Evolutionary conservation across 495 filamentous ascomycete genomes (phyloP).

Genomic region (Xylaria acuta): DNA sequence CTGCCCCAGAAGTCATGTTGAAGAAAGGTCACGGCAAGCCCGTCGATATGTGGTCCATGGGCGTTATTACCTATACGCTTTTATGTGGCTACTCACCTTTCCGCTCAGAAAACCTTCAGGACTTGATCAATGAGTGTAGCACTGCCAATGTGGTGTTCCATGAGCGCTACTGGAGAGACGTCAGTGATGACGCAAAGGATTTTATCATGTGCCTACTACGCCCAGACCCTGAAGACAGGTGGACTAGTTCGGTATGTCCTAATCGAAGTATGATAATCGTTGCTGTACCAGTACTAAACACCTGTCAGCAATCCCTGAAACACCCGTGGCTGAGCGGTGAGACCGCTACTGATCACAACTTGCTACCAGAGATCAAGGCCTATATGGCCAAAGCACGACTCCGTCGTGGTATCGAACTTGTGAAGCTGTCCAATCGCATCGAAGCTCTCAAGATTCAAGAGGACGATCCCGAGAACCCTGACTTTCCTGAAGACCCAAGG

Average conservation of each 20-base stretch:
- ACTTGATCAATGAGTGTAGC: constrained; percentile 95
- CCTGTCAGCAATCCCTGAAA: constrained; percentile 70
- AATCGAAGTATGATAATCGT: not conserved
- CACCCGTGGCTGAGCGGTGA: constrained; percentile 92
- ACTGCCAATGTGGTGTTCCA: constrained; percentile 93
- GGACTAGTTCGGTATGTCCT: constrained; percentile 72
- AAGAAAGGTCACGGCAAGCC: constrained; percentile 97
- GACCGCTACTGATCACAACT: constrained; percentile 90
- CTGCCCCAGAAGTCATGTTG: constrained; percentile 97
- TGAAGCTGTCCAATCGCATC: constrained; percentile 97
- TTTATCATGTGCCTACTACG: constrained; percentile 88
- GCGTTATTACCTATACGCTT: constrained; percentile 99
- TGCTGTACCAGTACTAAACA: constrained; percentile 25
- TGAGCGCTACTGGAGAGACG: constrained; percentile 97
- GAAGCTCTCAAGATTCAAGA: constrained; percentile 96
- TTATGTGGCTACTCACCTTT: constrained; percentile 99
- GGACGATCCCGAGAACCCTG: constrained; percentile 74
- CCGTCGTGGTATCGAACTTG: constrained; percentile 91
- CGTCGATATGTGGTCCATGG: constrained; percentile 99
- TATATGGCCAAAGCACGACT: constrained; percentile 92
- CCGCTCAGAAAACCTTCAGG: constrained; percentile 89
- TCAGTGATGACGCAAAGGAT: constrained; percentile 92
- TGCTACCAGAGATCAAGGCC: constrained; percentile 95
- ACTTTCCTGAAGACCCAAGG: constrained; percentile 67
- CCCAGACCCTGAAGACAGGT: constrained; percentile 76